A percentile compares a stretch with the other conserved stretches of the same genome.
Evolutionary conservation across 208 protist species (phyloP).

Genomic region (Trypanosoma theileri): DNA sequence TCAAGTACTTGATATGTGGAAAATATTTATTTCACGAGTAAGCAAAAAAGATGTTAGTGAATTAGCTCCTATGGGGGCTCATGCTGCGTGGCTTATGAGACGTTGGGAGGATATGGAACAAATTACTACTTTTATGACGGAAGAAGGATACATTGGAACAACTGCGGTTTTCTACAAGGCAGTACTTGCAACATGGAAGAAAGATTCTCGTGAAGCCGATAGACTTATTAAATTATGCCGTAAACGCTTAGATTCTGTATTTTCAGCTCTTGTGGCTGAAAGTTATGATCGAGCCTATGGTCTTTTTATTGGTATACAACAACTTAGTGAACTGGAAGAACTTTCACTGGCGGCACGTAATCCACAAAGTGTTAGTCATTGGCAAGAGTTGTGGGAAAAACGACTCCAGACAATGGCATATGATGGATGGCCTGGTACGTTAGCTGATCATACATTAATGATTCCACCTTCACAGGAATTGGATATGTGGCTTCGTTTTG

Average conservation of each 20-base stretch:
- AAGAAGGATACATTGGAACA: conserved; percentile 87
- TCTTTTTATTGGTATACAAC: conserved; percentile 96
- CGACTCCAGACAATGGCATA: conserved; percentile 90
- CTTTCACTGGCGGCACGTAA: conserved; percentile 82
- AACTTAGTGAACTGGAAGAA: conserved; percentile 99
- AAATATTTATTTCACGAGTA: conserved; percentile 55
- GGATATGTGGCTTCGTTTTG: conserved; percentile 98
- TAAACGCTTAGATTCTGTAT: conserved; percentile 90
- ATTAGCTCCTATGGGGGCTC: conserved; percentile 93
- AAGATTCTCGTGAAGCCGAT: conserved; percentile 83
- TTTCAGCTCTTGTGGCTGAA: conserved; percentile 97
- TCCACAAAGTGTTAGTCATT: conserved; percentile 62
- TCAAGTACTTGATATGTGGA: conserved; percentile 80
- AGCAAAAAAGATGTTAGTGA: conserved; percentile 72
- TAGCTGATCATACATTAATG: conserved; percentile 96
- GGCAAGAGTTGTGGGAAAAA: conserved; percentile 87
- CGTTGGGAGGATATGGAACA: conserved; percentile 92
- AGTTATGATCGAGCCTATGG: conserved; percentile 98
- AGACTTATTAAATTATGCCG: conserved; percentile 84
- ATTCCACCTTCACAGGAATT: conserved; percentile 92
- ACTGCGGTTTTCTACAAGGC: conserved; percentile 93
- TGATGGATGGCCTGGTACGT: conserved; percentile 96
- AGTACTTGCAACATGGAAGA: conserved; percentile 70
- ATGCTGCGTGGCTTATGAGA: conserved; percentile 95
- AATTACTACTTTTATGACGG: conserved; percentile 89